Conservation (phyloP, 345 rosid species). For the Aegle marmelos region DNA sequence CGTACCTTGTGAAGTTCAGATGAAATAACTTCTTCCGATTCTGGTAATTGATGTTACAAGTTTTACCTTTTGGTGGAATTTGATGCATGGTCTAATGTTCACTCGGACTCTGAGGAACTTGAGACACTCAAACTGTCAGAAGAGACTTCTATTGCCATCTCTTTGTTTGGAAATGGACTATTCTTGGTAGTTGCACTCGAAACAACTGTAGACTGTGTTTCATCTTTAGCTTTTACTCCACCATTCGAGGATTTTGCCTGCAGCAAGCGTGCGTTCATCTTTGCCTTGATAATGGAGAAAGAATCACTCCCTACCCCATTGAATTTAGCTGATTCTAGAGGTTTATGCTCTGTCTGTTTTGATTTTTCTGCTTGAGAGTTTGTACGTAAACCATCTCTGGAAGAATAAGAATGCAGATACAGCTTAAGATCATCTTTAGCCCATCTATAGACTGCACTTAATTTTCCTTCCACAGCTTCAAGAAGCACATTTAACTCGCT, state of each 20-base stretch:
- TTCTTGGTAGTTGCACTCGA: conserved; percentile 3
- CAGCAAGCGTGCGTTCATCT: conserved; percentile 29
- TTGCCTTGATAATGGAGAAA: conserved; percentile 27
- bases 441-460: conserved; percentile 50
- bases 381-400: conserved; percentile 12
- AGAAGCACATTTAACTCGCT: conserved; percentile 52
- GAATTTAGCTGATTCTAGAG: conserved; percentile 2
- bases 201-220: background rate
- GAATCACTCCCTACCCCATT: conserved; percentile 14
- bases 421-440: conserved; percentile 34
- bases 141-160: background rate
- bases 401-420: conserved; percentile 11
- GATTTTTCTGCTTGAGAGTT: conserved; percentile 6
- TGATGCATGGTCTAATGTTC: background rate
- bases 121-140: conserved; percentile 29
- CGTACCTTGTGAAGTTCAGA: background rate
- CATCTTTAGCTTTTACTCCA: conserved; percentile 17
- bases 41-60: background rate
- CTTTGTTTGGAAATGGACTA: background rate
- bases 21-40: background rate
- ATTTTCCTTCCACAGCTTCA: conserved; percentile 59
- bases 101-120: conserved; percentile 36
- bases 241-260: conserved; percentile 1
- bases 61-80: conserved; percentile 2
- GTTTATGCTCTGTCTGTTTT: conserved; percentile 13